Evolutionary conservation across 208 protist genomes (phyloP).

Genomic region (Jaenimonas drosophilae): DNA sequence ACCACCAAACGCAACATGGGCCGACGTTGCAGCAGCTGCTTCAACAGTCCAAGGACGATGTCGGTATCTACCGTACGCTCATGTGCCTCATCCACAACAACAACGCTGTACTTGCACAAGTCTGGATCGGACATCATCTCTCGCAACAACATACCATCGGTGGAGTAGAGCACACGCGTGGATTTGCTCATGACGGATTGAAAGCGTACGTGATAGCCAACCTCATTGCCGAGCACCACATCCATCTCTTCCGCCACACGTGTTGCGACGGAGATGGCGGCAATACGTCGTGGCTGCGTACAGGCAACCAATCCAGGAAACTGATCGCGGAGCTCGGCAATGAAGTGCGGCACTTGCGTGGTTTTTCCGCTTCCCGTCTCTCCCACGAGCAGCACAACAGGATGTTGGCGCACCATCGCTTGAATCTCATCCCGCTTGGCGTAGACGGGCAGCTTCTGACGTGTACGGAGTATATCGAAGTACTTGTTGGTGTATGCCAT

Average conservation of each 20-base stretch:
- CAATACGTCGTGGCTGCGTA: conserved; percentile 98
- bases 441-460: conserved; percentile 61
- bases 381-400: conserved; percentile 88
- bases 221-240: conserved; percentile 92
- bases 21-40: conserved; percentile 51
- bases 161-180: conserved; percentile 99
- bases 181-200: conserved; percentile 86
- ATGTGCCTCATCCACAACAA: conserved; percentile 99
- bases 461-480: conserved; percentile 22
- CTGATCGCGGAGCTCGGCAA: conserved; percentile 29
- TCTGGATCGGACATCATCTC: conserved; percentile 90
- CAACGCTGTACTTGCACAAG: conserved; percentile 88
- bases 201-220: conserved; percentile 99
- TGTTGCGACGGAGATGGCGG: conserved; percentile 96
- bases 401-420: conserved; percentile 51
- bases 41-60: conserved; percentile 97
- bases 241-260: conserved; percentile 98
- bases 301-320: conserved; percentile 61
- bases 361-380: conserved; percentile 96
- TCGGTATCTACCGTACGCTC: conserved; percentile 99
- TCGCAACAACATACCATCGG: conserved; percentile 98
- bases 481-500: conserved; percentile 36
- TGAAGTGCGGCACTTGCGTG: conserved; percentile 94
- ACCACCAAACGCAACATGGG: conserved; percentile 92
- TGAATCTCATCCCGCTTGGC: conserved; percentile 33